Conservation (phyloP, 768 basidiomycete species). For the Termitomyces sp. region DNA sequence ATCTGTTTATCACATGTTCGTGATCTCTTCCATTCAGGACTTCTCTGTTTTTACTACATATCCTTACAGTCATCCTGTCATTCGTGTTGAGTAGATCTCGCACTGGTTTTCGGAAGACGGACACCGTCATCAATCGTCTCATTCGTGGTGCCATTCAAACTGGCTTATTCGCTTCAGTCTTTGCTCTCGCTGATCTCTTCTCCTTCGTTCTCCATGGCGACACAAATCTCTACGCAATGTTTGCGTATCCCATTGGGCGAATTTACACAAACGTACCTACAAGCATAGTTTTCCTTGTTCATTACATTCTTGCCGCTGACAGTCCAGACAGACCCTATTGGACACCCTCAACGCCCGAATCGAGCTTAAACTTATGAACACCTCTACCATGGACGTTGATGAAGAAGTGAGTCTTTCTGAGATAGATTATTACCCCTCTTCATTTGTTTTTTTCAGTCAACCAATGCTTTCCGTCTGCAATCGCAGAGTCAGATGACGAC, state of each 20-base stretch:
- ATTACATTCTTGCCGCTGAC: background rate
- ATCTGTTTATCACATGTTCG: slow-evolving; percentile 41
- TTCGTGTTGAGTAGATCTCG: slow-evolving; percentile 33
- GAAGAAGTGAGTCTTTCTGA: slow-evolving; percentile 16
- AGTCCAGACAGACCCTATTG: slow-evolving; percentile 30
- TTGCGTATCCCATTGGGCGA: slow-evolving; percentile 22
- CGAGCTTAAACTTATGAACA: slow-evolving; percentile 23
- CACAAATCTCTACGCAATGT: slow-evolving; percentile 24
- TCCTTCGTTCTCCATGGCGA: slow-evolving; percentile 29
- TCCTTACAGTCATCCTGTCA: slow-evolving; percentile 20
- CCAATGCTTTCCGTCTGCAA: slow-evolving; percentile 21
- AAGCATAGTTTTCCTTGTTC: slow-evolving; percentile 5
- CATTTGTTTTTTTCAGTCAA: slow-evolving; percentile 3
- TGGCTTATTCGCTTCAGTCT: slow-evolving; percentile 45
- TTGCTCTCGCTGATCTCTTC: slow-evolving; percentile 47
- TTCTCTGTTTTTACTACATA: background rate
- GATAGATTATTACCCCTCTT: background rate
- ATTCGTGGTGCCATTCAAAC: slow-evolving; percentile 54
- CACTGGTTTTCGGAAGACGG: slow-evolving; percentile 48
- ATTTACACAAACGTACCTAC: slow-evolving; percentile 36
- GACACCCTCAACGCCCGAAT: slow-evolving; percentile 39
- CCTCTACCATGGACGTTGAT: slow-evolving; percentile 23
- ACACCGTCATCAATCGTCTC: slow-evolving; percentile 47
- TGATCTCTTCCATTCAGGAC: background rate
- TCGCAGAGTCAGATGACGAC: slow-evolving; percentile 16